phyloP scores from a whole-genome alignment of 129 eudicot genomes.

The Saposhnikovia divaricata region DNA sequence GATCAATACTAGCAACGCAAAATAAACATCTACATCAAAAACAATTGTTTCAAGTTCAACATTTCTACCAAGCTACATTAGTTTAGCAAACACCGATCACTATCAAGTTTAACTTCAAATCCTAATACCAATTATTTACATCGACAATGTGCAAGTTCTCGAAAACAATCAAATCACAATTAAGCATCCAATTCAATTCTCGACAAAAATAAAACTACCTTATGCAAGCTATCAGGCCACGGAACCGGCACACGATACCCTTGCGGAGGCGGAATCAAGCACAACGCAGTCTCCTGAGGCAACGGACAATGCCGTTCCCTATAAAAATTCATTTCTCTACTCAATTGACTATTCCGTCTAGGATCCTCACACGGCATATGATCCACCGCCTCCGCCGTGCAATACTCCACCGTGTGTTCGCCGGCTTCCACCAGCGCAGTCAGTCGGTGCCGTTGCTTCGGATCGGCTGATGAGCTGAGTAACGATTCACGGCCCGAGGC shows the following conservation, averaged over 20 bases:
- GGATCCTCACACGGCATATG: slow-evolving; percentile 99
- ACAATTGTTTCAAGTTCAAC: not conserved
- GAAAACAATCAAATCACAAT: not conserved
- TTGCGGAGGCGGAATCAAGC: slow-evolving; percentile 80
- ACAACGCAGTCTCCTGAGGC: slow-evolving; percentile 57
- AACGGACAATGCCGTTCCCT: slow-evolving; percentile 88
- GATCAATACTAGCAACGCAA: not conserved
- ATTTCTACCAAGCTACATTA: not conserved
- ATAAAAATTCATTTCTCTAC: slow-evolving; percentile 89
- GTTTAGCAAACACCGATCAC: not conserved
- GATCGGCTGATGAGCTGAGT: slow-evolving; percentile 60
- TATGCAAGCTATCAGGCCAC: slow-evolving; percentile 92
- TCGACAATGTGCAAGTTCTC: not conserved
- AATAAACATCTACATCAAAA: not conserved
- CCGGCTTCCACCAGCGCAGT: slow-evolving; percentile 43
- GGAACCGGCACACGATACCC: slow-evolving; percentile 81
- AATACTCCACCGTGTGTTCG: slow-evolving; percentile 36
- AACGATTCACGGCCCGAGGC: slow-evolving; percentile 78
- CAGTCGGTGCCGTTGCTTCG: slow-evolving; percentile 53
- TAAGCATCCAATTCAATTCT: not conserved
- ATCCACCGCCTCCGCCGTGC: slow-evolving; percentile 69
- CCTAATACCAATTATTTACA: not conserved
- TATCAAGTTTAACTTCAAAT: not conserved
- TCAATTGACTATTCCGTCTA: slow-evolving; percentile 65
- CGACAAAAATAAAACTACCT: slow-evolving; percentile 27